Conservation (phyloP, 2,329 filamentous ascomycete species). For the Fusarium tjaetaba region DNA sequence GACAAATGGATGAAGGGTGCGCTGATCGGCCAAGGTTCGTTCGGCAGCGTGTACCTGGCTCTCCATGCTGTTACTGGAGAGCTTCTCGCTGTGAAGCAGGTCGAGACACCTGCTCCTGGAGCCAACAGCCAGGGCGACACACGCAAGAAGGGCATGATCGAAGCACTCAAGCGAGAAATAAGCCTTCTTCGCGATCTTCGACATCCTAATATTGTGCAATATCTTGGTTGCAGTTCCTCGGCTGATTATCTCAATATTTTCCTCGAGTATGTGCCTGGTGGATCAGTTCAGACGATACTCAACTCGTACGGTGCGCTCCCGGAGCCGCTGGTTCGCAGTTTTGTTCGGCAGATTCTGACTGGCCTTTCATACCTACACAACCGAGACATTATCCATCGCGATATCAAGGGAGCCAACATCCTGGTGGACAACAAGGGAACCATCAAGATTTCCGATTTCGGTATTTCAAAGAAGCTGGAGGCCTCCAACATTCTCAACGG, state of each 20-base stretch:
- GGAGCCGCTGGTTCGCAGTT: conserved; percentile 93
- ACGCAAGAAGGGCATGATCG: conserved; percentile 98
- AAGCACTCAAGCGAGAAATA: conserved; percentile 96
- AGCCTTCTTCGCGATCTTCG: conserved; percentile 91
- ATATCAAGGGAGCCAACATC: conserved; percentile 99
- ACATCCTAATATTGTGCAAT: conserved; percentile 97
- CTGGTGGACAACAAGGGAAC: conserved; percentile 98
- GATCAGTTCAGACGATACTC: conserved; percentile 97
- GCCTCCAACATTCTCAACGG: conserved; percentile 83
- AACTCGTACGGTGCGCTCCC: conserved; percentile 97
- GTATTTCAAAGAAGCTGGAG: conserved; percentile 97
- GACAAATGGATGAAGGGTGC: conserved; percentile 99
- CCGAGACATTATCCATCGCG: conserved; percentile 95
- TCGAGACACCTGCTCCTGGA: conserved; percentile 84
- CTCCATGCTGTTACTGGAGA: conserved; percentile 96
- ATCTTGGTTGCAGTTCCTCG: conserved; percentile 93
- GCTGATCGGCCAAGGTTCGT: conserved; percentile 95
- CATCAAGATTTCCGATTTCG: conserved; percentile 99
- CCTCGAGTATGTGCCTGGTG: conserved; percentile 97
- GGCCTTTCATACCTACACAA: conserved; percentile 94
- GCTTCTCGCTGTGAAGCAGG: conserved; percentile 97
- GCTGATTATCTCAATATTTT: conserved; percentile 97
- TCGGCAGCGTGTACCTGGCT: conserved; percentile 94
- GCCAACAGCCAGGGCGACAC: conserved; percentile 84
- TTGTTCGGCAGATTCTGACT: conserved; percentile 93